phyloP scores from a whole-genome alignment of 169 alveolate genomes.

The Eimeria sp. region DNA sequence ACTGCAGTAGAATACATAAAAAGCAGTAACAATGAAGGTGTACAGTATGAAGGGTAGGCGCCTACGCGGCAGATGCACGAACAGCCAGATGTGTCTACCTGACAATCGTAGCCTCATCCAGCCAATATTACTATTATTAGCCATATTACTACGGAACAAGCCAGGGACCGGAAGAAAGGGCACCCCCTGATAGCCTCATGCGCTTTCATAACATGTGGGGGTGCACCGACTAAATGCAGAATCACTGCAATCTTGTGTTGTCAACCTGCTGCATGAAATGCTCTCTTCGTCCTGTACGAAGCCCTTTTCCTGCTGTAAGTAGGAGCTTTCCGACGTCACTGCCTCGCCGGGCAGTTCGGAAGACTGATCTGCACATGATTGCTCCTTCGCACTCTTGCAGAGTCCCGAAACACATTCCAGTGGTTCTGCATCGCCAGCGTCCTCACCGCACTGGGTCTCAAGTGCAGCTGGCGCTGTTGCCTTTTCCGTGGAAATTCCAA shows the following conservation, averaged over 20 bases:
- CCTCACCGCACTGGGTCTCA: background rate
- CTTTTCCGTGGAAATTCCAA: background rate
- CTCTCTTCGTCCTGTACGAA: conserved; percentile 47
- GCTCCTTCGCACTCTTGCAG: conserved; percentile 4
- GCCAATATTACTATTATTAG: background rate
- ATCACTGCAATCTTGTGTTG: conserved; percentile 52
- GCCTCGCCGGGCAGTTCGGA: conserved; percentile 19
- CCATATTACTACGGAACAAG: background rate
- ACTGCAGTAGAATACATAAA: conserved; percentile 23
- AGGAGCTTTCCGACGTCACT: background rate
- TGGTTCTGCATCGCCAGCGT: background rate
- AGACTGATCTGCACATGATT: background rate
- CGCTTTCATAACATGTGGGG: conserved; percentile 33
- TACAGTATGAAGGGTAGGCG: background rate
- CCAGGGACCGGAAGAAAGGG: background rate
- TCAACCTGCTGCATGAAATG: conserved; percentile 58
- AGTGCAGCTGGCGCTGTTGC: background rate
- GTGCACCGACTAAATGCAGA: conserved; percentile 55
- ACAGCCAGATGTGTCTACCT: background rate
- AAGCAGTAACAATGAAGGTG: background rate
- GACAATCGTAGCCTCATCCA: background rate
- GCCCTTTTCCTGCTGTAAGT: conserved; percentile 12
- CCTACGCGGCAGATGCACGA: background rate
- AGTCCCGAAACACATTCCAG: background rate
- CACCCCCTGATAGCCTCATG: background rate